These are phyloP conservation scores for Rosa multiflora DNA, from an alignment of 306 rosid species.

Conservation along the genomic window DNA sequence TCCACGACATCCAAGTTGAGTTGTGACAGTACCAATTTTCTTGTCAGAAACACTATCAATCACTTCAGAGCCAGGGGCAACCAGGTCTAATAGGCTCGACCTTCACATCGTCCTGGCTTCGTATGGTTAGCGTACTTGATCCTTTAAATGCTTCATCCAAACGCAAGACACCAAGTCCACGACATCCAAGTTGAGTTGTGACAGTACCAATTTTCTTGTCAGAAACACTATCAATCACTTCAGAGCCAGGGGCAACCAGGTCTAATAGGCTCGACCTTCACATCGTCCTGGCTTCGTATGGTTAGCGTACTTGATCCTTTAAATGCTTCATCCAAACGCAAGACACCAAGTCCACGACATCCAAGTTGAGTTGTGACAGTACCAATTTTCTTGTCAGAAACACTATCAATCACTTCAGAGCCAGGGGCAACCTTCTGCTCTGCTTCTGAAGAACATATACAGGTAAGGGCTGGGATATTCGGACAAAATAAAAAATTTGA, in stretches of 20 bases:
- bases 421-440: conserved; percentile 54
- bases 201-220: conserved; percentile 67
- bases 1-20: conserved; percentile 67
- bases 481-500: background rate
- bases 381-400: conserved; percentile 64
- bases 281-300: conserved; percentile 52
- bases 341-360: conserved; percentile 69
- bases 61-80: conserved; percentile 60
- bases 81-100: conserved; percentile 67
- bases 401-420: conserved; percentile 49
- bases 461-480: background rate
- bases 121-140: conserved; percentile 45
- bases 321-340: conserved; percentile 68
- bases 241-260: conserved; percentile 65
- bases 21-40: conserved; percentile 64
- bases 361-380: conserved; percentile 60
- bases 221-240: conserved; percentile 43
- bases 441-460: conserved; percentile 43
- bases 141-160: conserved; percentile 61
- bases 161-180: conserved; percentile 75
- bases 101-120: conserved; percentile 58
- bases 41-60: conserved; percentile 45
- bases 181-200: conserved; percentile 62
- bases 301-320: conserved; percentile 47
- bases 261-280: conserved; percentile 58